Base-by-base conservation (phyloP, 2,329 filamentous ascomycete genomes). In the Aspergillus texensis region DNA sequence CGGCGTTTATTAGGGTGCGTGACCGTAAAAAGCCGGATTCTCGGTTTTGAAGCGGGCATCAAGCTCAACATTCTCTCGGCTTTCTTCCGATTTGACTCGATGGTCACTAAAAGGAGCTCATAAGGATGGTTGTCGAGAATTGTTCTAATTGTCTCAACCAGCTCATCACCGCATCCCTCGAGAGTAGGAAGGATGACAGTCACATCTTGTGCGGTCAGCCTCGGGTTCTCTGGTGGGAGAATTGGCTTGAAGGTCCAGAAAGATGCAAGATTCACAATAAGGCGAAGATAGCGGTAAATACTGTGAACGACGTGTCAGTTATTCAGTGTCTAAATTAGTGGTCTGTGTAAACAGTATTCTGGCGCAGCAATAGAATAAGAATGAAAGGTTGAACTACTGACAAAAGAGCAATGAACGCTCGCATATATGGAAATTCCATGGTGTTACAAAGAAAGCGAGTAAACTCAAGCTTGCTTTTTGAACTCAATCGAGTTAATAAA, bases 161-260 rank as follows among this genome's bases (percentile, higher is more conserved):
- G 84, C 74, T 96, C 92, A 71, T 93, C 89, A 64, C 94, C 93
- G 66, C 88, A 89, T 65, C 93, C 92, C 74, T 96, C 92, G 68
- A 98, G 93, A 12, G 94, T 96, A 9, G 94, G 94, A 65, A 97
- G 91, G 71, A 98, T 92, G 67, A 97, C 93, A 6, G 94, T 97
- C 72, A 97, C 93, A 86, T 98, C 92, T 70, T 91, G 82, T 39
- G 89, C 86, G 32, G 89, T 92, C 75, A 93, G 89, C 52, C 84
- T 89, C n/a, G 94, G 93, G 67, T 93, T 91, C 63, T 88, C 87
- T 46, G 93, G 91, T 60, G 94, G 90, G 48, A 91, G 91, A 66
- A 93, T 91, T 30, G 94, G 93, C 78, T 89, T 91, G 82, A 96
- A 97, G 12, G 84, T 84, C 91, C 92, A 95, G 77, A 96, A 94